Base-by-base conservation (phyloP, 441 rosid species). In the Pelargonium australe region DNA sequence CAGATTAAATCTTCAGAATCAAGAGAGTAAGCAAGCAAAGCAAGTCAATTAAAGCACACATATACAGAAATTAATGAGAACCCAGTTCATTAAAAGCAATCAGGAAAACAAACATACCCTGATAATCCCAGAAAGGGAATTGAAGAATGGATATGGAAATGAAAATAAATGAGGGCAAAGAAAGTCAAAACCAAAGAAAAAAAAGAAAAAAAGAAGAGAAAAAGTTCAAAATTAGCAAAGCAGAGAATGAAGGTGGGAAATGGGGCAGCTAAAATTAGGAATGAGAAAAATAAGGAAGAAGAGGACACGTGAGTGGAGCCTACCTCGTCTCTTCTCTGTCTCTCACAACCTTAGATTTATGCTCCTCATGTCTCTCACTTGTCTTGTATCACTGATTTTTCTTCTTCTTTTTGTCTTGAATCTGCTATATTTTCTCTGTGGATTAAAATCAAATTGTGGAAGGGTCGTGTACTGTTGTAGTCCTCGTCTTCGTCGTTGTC, bases 281-380 rank as follows among this genome's bases (percentile, higher is more conserved):
- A 13, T 57, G 67, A 68, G 77, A 58, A 55, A 66, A 40, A 11
- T 40, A 11, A 57, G 68, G 74, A 73, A 45, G 76, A 66, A 53
- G 62, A 9, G 63, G 69, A 77, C 79, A 75, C 69, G 79, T 63
- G 73, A 34, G 61, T 47, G 83, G 80, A 75, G 85, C 72, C 75
- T 71, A 57, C 77, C 58, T 47, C 66, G 0, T 31, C 60, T 62
- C 72, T 9, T 47, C 14, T 47, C 5, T n/a, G 11, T 47, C 53
- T n/a, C 53, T 47, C 53, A 47, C 53, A n/a, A 47, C 53, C 53
- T 47, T 6, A 47, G 53, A 47, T 47, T 47, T 47, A 47, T 47
- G 53, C 14, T 47, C 51, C 13, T 10, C 51, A 10, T 45, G 13
- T 45, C 51, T 45, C 51, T 45, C 37, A 31, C 37, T 31, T 31